Evolutionary conservation across 768 basidiomycete genomes (phyloP).

Genomic region (Xanthoconium purpureum): DNA sequence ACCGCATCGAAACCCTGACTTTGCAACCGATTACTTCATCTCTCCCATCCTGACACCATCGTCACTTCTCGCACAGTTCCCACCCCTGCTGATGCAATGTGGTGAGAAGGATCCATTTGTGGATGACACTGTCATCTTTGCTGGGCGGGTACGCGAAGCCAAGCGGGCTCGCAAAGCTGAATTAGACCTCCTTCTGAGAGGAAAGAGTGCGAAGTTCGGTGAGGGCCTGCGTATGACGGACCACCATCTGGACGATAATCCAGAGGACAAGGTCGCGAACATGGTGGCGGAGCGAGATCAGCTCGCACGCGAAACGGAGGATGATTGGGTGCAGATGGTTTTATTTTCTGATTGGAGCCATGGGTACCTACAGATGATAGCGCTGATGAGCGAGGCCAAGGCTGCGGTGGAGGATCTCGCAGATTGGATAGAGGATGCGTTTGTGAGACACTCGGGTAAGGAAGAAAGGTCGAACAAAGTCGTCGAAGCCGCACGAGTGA

Average conservation of each 20-base stretch:
- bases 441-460: constrained; percentile 39
- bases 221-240: constrained; percentile 63
- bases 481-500: constrained; percentile 15
- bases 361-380: constrained; percentile 94
- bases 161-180: constrained; percentile 80
- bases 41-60: constrained; percentile 90
- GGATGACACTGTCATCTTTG: constrained; percentile 96
- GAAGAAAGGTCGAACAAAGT: constrained; percentile 19
- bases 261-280: constrained; percentile 34
- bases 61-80: constrained; percentile 85
- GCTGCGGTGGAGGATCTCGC: constrained; percentile 78
- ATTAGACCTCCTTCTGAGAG: constrained; percentile 56
- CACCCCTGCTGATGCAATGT: constrained; percentile 89
- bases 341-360: constrained; percentile 97
- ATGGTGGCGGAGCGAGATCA: constrained; percentile 59
- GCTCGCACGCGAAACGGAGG: constrained; percentile 69
- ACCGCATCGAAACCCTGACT: constrained; percentile 90
- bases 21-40: constrained; percentile 91
- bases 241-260: constrained; percentile 27
- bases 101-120: constrained; percentile 96
- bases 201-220: constrained; percentile 62
- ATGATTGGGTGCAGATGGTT: constrained; percentile 93
- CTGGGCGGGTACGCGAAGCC: constrained; percentile 91
- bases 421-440: constrained; percentile 87
- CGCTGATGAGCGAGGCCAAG: constrained; percentile 78